phyloP scores from a whole-genome alignment of 2,329 filamentous ascomycete species.

The Colletotrichum noveboracense region DNA sequence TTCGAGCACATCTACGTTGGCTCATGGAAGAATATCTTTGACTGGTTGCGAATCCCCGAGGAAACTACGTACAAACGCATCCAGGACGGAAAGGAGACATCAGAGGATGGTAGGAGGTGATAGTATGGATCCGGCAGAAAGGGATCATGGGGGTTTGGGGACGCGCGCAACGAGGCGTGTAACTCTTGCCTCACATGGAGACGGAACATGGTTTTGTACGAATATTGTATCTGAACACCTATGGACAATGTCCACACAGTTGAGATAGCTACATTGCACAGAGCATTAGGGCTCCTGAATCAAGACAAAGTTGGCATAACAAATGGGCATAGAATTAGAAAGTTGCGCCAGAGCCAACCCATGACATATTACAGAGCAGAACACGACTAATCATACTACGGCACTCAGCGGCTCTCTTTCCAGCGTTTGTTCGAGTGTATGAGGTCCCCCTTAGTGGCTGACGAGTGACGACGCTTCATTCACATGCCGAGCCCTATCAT shows the following conservation, averaged over 20 bases:
- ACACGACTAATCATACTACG: not conserved
- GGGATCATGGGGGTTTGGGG: not conserved
- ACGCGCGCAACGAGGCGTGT: not conserved
- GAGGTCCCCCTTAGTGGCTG: not conserved
- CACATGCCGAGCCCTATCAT: not conserved
- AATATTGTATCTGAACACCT: not conserved
- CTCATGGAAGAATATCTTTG: conserved; percentile 47
- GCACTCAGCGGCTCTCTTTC: not conserved
- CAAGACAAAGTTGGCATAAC: not conserved
- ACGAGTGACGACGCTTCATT: not conserved
- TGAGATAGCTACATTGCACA: not conserved
- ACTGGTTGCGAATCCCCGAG: not conserved
- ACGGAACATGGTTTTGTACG: not conserved
- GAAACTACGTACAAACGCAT: not conserved
- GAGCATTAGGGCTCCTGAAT: not conserved
- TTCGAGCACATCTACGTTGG: conserved; percentile 55
- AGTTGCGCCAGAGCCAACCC: not conserved
- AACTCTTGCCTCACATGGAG: not conserved
- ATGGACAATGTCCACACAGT: not conserved
- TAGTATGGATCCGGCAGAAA: not conserved
- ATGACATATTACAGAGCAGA: not conserved
- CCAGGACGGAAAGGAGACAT: not conserved
- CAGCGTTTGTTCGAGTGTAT: not conserved
- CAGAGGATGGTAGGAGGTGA: not conserved
- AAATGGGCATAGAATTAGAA: not conserved